These are phyloP conservation scores for Podaxis rugospora DNA, from an alignment of 768 basidiomycete genomes.

Conservation along the genomic window DNA sequence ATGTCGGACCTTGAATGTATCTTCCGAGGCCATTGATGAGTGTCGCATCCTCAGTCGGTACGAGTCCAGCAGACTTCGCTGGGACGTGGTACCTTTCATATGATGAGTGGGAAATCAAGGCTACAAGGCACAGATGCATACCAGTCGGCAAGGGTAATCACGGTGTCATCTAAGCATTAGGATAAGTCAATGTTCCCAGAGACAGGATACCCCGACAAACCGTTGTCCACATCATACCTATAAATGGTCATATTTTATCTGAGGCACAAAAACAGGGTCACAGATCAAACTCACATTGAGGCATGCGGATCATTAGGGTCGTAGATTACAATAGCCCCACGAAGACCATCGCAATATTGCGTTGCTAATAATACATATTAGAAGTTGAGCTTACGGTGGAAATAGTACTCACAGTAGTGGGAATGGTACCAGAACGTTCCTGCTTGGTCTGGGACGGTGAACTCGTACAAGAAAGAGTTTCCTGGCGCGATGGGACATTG, in stretches of 20 bases:
- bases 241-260: neutral
- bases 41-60: constrained; percentile 28
- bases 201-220: constrained; percentile 19
- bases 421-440: constrained; percentile 43
- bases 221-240: constrained; percentile 38
- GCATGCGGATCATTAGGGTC: constrained; percentile 34
- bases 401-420: constrained; percentile 24
- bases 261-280: neutral
- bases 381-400: constrained; percentile 16
- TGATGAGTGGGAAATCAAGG: neutral
- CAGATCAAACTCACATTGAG: neutral
- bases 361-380: constrained; percentile 23
- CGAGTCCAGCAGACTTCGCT: constrained; percentile 21
- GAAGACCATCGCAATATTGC: constrained; percentile 55
- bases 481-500: constrained; percentile 39
- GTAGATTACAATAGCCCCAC: constrained; percentile 45
- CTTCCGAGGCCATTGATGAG: constrained; percentile 51
- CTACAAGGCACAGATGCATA: constrained; percentile 10
- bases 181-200: neutral
- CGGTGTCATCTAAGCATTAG: constrained; percentile 29
- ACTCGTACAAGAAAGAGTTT: constrained; percentile 37
- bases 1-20: constrained; percentile 29
- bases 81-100: constrained; percentile 25
- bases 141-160: constrained; percentile 48
- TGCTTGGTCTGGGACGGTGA: constrained; percentile 29